Evolutionary conservation across 306 rosid genomes (phyloP), one percentile per base, ranked within the genome.

Genomic region (Prunus fruticosa): DNA sequence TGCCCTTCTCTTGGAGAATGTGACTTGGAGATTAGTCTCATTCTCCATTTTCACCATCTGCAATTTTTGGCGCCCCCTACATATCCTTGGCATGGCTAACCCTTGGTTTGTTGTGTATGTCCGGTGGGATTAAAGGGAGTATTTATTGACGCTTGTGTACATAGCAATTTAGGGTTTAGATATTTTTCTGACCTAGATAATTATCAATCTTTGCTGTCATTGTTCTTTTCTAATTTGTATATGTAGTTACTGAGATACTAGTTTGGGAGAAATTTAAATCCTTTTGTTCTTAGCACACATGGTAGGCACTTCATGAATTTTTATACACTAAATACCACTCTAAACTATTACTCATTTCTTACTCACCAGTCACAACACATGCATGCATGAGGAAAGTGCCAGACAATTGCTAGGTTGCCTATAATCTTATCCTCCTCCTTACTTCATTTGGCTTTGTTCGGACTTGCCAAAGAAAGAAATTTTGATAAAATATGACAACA

Each of bases 1-100:
- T 0, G 65, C 62, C 0, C 88, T 72, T 10, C 93, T 87, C 72
- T 89, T 89, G 0, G 93, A 89, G 81, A 89, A 89, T 0, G 91
- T 81, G 11, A 89, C 89, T 22, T 87, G 88, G 2, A 80, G 81
- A 43, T 76, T 82, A 28, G 81, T 57, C 47, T 87, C 89, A 46
- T 81, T 77, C 50, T 60, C 72, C 74, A 83, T 77, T 71, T 75
- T 74, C 57, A 23, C 63, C 77, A 89, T 85, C 72, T 81, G 80
- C 18, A 89, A 79, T 74, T 78, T 89, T 15, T 82, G 72, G 3
- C 91, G 83, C 3, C 93, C 89, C 83, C 70, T 76, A 16, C 32
- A 76, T 28, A 27, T 67, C 82, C 76, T 83, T 64, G 46, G 54
- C 76, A 49, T 79, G 22, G 23, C 58, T 19, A 53, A 53, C 58